Evolutionary conservation across 768 basidiomycete species (phyloP), one percentile per base, ranked within the genome.

Genomic region (Nidularia sp.): DNA sequence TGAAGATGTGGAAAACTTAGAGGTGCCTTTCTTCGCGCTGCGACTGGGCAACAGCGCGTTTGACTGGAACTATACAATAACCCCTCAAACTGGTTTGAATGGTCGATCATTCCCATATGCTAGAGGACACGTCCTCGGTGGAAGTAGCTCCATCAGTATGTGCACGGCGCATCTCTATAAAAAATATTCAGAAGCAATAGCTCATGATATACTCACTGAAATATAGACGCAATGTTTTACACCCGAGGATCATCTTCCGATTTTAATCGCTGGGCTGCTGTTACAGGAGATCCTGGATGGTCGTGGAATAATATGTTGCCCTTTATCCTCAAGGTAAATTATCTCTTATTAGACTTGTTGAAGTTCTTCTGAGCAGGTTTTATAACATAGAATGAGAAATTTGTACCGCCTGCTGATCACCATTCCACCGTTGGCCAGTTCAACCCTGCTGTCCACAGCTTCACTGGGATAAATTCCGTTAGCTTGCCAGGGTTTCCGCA

Each of bases 1-100:
- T 29, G 56, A 59, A 32, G 57, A 53, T 13, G 56, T 58, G 6
- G 7, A 59, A 2, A 31, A 34, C 13, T 49, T 57, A 2, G 29
- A 54, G 36, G 56, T 62, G 1, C 62, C 62, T 4, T 50, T 50
- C 13, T 60, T 62, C 53, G 47, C 45, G 22, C 35, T 35, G 15
- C 52, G 55, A 3, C 52, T 52, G 44, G 55, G 53, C 4, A 44
- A 49, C 33, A 56, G 60, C 6, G 46, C 42, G 3, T 66, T 52
- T 46, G 67, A 71, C 43, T 71, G 69, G 68, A 73, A 73, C 36
- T 73, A 62, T 39, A 71, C 70, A 9, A 70, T 70, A 4, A 62
- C 59, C 2, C 60, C 70, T 12, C 71, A 71, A 51, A 13, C 55
- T 9, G 64, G 57, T 8, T 54, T 70, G 5, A 61, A 63, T 49